Base-by-base conservation (phyloP, 441 rosid genomes). In the Syzygium syzygioides region DNA sequence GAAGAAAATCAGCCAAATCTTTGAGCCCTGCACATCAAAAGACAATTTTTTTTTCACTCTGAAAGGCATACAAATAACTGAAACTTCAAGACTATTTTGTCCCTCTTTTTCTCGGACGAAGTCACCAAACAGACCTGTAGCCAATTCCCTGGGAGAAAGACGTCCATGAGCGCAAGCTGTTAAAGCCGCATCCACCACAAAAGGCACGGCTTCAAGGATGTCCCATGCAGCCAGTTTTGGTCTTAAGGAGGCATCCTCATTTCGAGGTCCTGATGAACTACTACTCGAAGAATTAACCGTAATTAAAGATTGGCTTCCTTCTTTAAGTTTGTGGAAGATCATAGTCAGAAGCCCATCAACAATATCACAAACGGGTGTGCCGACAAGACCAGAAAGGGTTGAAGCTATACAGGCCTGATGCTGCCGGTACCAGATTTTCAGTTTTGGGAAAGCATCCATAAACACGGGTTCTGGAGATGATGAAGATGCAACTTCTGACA, bases 221-320 rank as follows among this genome's bases (percentile, higher is more conserved):
- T 95, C 97, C 98, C 98, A 95, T 90, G 98, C 97, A 64, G 98
- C 95, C 89, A 95, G 91, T 83, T 91, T 92, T 6, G 96, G 96
- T 90, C 95, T 94, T 50, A 89, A 88, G 59, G 92, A 86, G 91
- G 89, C 87, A 89, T 95, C 97, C 86, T 94, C 97, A 86, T 89
- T 94, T 79, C 92, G 94, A 85, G 92, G 91, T 88, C 98, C 98
- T 20, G 98, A 94, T 48, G 98, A 94, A 89, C 93, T 93, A 92
- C 95, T 95, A 85, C 97, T 95, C 79, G 94, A 95, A 17, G 96
- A 94, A 91, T 93, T 94, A 90, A 94, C 94, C 19, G 96, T 90
- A 90, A 91, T 93, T 91, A 95, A 68, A 86, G 91, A 91, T 86
- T 94, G 95, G 90, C 91, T 91, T 79, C 94, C 95, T 92, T 90